Base-by-base conservation (phyloP, 768 basidiomycete species). In the Leccinum boreale region DNA sequence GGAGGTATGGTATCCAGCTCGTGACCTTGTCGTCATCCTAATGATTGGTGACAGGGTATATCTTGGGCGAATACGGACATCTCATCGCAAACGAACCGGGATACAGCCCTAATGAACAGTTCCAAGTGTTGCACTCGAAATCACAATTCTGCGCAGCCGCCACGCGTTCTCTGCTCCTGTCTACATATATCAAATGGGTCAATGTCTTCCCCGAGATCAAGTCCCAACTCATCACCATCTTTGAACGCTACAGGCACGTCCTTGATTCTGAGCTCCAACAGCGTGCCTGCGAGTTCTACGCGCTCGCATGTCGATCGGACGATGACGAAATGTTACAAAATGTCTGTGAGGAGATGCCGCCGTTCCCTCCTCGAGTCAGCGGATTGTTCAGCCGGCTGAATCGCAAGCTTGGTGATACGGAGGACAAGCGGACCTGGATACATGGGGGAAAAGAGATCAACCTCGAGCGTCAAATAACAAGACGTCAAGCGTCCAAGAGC, bases 201-300 rank as follows among this genome's bases (percentile, higher is more conserved):
- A 99, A 99, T 70, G 92, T 99, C 56, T 99, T 98, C 74, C 97
- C 97, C 19, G 97, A 99, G 73, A 97, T 99, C 75, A 97, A 95
- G 66, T 82, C 87, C 7, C 94, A 98, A 63, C 84, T 99, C 28
- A 66, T 98, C 70, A 90, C 88, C 71, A 93, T 98, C 65, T 97
- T 99, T 65, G 94, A 98, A 65, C 92, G 94, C 15, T 98, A 97
- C 69, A 87, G 94, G n/a, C 93, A 96, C 67, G 92, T 98, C 47
- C 85, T 99, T 14, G 97, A 99, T 73, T 87, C 94, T 17, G 97
- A 99, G 67, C 80, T 99, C 3, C 97, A 99, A 72, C 97, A 99
- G 72, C 88, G 97, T 54, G 97, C 97, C 45, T 98, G 96, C 83
- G 97, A 99, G 75, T 98, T 94, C 71, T 90, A 91, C 60, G 89